Percentiles rank a stretch among this genome's conserved stretches.
These are phyloP conservation scores for Sphagnum contortum DNA, from an alignment of 225 moss, liverwort and hornwort genomes.

Conservation along the genomic window DNA sequence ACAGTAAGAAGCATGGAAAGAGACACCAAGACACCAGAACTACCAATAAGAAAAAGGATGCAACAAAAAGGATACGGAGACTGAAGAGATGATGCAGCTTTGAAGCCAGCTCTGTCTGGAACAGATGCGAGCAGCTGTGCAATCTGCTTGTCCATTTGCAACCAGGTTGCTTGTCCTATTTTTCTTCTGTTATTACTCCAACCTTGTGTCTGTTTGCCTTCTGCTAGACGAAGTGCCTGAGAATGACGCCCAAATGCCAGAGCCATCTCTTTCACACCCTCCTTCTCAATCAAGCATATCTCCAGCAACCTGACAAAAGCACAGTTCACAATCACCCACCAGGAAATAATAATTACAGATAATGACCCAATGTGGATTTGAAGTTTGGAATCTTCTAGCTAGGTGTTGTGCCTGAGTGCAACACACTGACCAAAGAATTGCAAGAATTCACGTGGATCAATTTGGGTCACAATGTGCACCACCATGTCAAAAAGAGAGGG, in stretches of 20 bases:
- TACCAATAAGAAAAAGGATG: background rate
- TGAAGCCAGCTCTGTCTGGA: conserved; percentile 59
- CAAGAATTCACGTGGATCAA: too few relatives aligned
- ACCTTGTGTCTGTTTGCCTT: conserved; percentile 12
- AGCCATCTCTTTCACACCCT: conserved; percentile 56
- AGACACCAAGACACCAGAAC: background rate
- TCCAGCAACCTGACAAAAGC: conserved; percentile 51
- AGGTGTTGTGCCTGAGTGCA: too few relatives aligned
- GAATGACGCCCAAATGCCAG: conserved; percentile 40
- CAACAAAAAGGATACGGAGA: conserved; percentile 54
- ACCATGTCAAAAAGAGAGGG: too few relatives aligned
- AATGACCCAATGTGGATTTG: too few relatives aligned
- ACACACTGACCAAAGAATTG: too few relatives aligned
- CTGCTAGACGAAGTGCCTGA: conserved; percentile 7
- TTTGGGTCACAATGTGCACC: too few relatives aligned
- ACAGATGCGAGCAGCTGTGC: conserved; percentile 73
- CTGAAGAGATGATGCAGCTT: conserved; percentile 45
- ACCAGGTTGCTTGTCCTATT: conserved; percentile 24
- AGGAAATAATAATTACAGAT: too few relatives aligned
- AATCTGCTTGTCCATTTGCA: conserved; percentile 34
- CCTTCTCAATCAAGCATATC: conserved; percentile 45
- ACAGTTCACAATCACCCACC: too few relatives aligned
- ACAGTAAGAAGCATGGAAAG: background rate
- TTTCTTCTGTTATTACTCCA: conserved; percentile 10
- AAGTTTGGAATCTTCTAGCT: too few relatives aligned